phyloP scores from a whole-genome alignment of 352 stramenopile genomes.

The Chrysophaeum taylorii region DNA sequence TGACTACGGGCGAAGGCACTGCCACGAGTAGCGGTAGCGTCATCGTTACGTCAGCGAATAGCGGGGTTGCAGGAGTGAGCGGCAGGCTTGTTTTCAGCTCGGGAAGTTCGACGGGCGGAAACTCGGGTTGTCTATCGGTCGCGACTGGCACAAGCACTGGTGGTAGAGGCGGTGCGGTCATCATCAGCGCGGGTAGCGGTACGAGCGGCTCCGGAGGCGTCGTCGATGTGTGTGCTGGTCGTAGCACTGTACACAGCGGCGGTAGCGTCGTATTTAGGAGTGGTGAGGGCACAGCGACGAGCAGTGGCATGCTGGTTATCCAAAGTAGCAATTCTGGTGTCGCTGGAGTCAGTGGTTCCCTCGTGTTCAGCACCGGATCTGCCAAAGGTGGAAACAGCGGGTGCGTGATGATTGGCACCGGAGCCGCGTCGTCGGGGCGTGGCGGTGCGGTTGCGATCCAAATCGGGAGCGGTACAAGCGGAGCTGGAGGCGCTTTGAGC shows the following conservation, averaged over 20 bases:
- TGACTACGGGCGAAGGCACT: too few relatives aligned
- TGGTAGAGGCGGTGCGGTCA: too few relatives aligned
- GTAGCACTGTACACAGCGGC: not conserved
- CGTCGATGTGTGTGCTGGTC: not conserved
- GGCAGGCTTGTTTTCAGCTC: too few relatives aligned
- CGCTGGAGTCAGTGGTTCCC: constrained; percentile 25
- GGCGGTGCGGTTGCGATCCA: constrained; percentile 26
- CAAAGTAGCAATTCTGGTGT: not conserved
- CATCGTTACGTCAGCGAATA: too few relatives aligned
- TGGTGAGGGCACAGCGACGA: constrained; percentile 6
- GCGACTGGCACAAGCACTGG: too few relatives aligned
- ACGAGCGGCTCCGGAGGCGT: not conserved
- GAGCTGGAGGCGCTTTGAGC: not conserved
- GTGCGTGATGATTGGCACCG: constrained; percentile 19
- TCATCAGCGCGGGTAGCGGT: too few relatives aligned
- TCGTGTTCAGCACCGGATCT: constrained; percentile 28
- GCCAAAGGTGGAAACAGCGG: constrained; percentile 30
- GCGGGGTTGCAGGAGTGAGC: too few relatives aligned
- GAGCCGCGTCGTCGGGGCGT: constrained; percentile 20
- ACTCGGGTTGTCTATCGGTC: too few relatives aligned
- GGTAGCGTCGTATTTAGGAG: too few relatives aligned
- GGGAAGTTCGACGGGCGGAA: too few relatives aligned
- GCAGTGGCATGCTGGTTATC: not conserved
- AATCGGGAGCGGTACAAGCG: constrained; percentile 16
- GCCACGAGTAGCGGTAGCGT: too few relatives aligned